Evolutionary conservation across 2,329 filamentous ascomycete species (phyloP), one percentile per base, ranked within the genome.

Genomic region (Ophidiomyces ophidiicola): DNA sequence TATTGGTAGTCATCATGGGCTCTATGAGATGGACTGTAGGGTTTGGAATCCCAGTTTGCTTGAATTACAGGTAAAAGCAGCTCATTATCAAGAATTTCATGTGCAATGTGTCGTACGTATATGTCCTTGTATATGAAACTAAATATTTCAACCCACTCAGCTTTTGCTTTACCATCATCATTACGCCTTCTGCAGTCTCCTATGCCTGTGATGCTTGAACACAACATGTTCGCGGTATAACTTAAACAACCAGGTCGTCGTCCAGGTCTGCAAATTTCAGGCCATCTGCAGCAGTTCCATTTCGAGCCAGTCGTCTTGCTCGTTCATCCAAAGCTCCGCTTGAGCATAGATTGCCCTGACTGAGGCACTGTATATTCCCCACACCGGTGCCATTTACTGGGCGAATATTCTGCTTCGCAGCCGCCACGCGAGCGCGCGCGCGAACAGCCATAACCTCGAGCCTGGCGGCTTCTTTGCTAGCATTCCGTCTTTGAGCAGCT

Each of bases 1-100:
- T 74, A 17, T 52, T 72, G 54, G 58, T 74, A 1, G 55, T 70
- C 2, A 64, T 76, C 23, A 68, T 72, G 62, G 73, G 73, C 6
- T 70, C 70, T 48, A 66, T 76, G 49, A 52, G 62, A 44, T 77
- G 73, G 73, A 70, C 62, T 26, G 39, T 46, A 15, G 63, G 63
- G 21, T 62, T 64, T 48, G 51, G 43, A 30, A 42, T 48, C 6
- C 51, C 56, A 8, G 48, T 56, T 25, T 65, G 60, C 53, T 44
- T 38, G 38, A 32, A 12, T 17, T 15, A 31, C 23, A 36, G n/a
- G n/a, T n/a, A n/a, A n/a, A n/a, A n/a, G n/a, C n/a, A n/a, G n/a
- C n/a, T n/a, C n/a, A n/a, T n/a, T n/a, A n/a, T n/a, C n/a, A n/a
- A n/a, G n/a, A n/a, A n/a, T n/a, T n/a, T n/a, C n/a, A n/a, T n/a